Evolutionary conservation across 768 basidiomycete genomes (phyloP), one percentile per base, ranked within the genome.

Genomic region (Tricholoma flavovirens): DNA sequence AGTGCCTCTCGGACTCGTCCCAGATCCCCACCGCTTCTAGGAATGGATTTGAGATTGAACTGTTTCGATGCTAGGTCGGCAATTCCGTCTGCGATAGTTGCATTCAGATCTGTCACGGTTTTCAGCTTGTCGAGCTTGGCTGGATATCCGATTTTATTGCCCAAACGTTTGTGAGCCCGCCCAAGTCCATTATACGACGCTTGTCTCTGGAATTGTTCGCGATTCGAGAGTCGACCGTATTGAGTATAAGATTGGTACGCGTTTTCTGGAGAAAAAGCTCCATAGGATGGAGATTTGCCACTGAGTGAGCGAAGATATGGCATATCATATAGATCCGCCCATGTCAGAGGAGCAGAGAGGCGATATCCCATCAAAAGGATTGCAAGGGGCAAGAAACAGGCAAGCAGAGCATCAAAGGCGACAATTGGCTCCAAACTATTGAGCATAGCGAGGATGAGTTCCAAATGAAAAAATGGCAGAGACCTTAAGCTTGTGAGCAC

Each of bases 1-100:
- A 89, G 63, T 1, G 82, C 66, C 66, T 87, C 84, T 10, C 80
- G 69, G 4, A 81, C 80, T 12, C 81, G 74, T 21, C 73, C 75
- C 10, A 84, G 63, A 58, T 83, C 79, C 7, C 71, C 72, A 4
- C 60, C 46, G 6, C 59, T 56, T 15, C 30, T 36, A 46, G 24
- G 33, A 38, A 36, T 30, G 24, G 49, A 22, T 2, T 57, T 71
- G 21, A 67, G 55, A n/a, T 52, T 49, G 46, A 70, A 72, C 32
- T 70, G 72, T 5, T 54, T 55, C 12, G 58, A 60, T 8, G 77
- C 76, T 17, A 76, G 64, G 6, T 64, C 66, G 9, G 73, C 77
- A 45, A 84, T 78, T 0, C 67, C 70, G 17, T 71, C 67, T 9
- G 76, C 70, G 32, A 80, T 59, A 2, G 59, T 64, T 5, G 71